Conservation (phyloP, 2,329 filamentous ascomycete species). For the Trichoderma sp. region DNA sequence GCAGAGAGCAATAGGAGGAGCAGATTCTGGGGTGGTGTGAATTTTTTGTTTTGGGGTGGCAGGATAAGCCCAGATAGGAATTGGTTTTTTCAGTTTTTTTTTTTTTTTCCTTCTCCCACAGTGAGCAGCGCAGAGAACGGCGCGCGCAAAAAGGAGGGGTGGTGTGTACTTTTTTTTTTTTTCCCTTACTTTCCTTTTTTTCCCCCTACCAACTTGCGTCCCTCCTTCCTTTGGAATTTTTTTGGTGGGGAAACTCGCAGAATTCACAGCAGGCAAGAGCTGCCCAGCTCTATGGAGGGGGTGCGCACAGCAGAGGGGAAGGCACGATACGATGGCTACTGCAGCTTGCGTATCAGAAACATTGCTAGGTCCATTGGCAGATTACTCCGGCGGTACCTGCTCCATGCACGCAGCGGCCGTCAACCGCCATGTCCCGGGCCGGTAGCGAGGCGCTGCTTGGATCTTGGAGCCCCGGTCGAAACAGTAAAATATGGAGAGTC, state of each 20-base stretch:
- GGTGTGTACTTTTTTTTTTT: slow-evolving; percentile 14
- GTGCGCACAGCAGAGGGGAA: slow-evolving; percentile 20
- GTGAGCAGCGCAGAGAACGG: slow-evolving; percentile 13
- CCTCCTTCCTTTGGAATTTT: slow-evolving; percentile 10
- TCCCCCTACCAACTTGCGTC: slow-evolving; percentile 1
- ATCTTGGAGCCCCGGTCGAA: slow-evolving; percentile 1
- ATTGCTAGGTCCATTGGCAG: neutral
- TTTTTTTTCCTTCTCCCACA: neutral
- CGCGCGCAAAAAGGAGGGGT: slow-evolving; percentile 19
- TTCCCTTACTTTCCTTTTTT: neutral
- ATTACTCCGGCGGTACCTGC: slow-evolving; percentile 12
- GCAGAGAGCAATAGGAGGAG: slow-evolving; percentile 26
- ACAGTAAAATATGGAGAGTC: slow-evolving; percentile 16
- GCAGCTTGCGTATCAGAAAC: slow-evolving; percentile 28
- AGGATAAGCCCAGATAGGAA: slow-evolving; percentile 26
- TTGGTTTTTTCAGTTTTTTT: slow-evolving; percentile 2
- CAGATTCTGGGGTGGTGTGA: slow-evolving; percentile 29
- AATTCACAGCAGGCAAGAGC: slow-evolving; percentile 22
- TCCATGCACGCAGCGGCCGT: slow-evolving; percentile 3
- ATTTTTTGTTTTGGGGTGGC: slow-evolving; percentile 29
- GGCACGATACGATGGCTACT: slow-evolving; percentile 23
- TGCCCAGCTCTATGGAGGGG: slow-evolving; percentile 17
- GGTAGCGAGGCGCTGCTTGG: slow-evolving; percentile 7
- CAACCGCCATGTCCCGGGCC: slow-evolving; percentile 1
- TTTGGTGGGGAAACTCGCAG: neutral